Evolutionary conservation across 495 filamentous ascomycete genomes (phyloP).

Genomic region (Margaritispora aquatica): DNA sequence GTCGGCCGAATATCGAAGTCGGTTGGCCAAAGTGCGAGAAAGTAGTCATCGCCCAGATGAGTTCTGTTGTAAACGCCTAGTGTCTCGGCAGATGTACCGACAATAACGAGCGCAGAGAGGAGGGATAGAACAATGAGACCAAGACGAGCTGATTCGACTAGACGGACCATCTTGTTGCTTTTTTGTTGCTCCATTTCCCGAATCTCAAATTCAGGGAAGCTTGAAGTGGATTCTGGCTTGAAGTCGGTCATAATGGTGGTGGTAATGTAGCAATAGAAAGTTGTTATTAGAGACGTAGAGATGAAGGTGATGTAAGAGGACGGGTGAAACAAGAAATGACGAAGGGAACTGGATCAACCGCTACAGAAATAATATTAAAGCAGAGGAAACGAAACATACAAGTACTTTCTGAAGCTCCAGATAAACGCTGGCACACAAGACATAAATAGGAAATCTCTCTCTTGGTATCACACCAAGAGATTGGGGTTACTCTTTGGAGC

Average conservation of each 20-base stretch:
- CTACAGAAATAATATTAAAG: constrained; percentile 1
- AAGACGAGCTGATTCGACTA: constrained; percentile 35
- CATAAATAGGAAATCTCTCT: constrained; percentile 19
- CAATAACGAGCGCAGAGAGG: constrained; percentile 39
- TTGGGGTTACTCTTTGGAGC: neutral
- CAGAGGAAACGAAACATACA: constrained; percentile 23
- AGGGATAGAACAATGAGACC: constrained; percentile 42
- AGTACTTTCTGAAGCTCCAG: constrained; percentile 12
- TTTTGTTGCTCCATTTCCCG: constrained; percentile 4
- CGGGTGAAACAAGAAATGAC: neutral
- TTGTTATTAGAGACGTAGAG: neutral
- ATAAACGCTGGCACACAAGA: constrained; percentile 17
- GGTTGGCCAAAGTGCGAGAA: constrained; percentile 44
- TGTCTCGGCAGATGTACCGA: constrained; percentile 42
- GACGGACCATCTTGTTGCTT: constrained; percentile 2
- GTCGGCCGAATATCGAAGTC: constrained; percentile 45
- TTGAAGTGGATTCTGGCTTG: constrained; percentile 8
- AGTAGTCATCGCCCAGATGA: constrained; percentile 32
- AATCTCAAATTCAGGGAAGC: constrained; percentile 16
- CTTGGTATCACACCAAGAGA: neutral
- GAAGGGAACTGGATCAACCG: constrained; percentile 17
- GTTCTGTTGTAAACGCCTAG: constrained; percentile 43
- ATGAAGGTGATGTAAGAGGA: too few species aligned
- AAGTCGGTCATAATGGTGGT: constrained; percentile 6
- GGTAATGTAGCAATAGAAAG: neutral